Evolutionary conservation across 129 eudicot genomes (phyloP).

Genomic region (Centaurea solstitialis): DNA sequence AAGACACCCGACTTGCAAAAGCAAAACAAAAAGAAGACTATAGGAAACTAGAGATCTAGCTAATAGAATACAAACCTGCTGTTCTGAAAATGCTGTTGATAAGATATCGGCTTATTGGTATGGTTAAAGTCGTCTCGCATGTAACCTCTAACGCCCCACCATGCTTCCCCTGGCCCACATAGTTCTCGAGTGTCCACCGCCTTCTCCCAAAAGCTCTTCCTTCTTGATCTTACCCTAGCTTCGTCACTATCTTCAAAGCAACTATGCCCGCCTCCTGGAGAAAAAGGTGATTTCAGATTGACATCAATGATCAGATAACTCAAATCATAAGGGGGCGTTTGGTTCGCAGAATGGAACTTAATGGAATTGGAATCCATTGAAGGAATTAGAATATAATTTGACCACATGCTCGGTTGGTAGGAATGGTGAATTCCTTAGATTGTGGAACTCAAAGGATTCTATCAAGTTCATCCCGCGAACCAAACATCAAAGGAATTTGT

Average conservation of each 20-base stretch:
- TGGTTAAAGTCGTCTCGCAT: conserved; percentile 97
- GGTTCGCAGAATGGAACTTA: too few relatives aligned
- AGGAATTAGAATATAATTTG: too few relatives aligned
- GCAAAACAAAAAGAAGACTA: not conserved
- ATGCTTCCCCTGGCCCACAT: conserved; percentile 87
- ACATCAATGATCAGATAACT: not conserved
- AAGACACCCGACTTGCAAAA: not conserved
- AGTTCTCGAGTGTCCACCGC: conserved; percentile 79
- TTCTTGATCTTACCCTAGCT: conserved; percentile 62
- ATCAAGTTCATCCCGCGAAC: too few relatives aligned
- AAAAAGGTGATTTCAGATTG: not conserved
- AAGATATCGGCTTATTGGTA: conserved; percentile 74
- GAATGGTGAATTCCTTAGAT: too few relatives aligned
- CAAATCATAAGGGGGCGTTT: not conserved
- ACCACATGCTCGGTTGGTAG: too few relatives aligned
- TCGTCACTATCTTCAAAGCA: conserved; percentile 92
- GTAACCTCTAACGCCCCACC: conserved; percentile 99
- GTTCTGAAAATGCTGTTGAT: conserved; percentile 73
- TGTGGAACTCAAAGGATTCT: too few relatives aligned
- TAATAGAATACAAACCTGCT: conserved; percentile 59
- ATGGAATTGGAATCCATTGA: too few relatives aligned
- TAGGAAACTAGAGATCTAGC: not conserved
- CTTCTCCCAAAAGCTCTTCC: conserved; percentile 91
- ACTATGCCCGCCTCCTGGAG: conserved; percentile 97
- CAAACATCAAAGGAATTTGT: too few relatives aligned